These are phyloP conservation scores for Thelephora aurantiotincta DNA, from an alignment of 768 basidiomycete species.

Conservation along the genomic window DNA sequence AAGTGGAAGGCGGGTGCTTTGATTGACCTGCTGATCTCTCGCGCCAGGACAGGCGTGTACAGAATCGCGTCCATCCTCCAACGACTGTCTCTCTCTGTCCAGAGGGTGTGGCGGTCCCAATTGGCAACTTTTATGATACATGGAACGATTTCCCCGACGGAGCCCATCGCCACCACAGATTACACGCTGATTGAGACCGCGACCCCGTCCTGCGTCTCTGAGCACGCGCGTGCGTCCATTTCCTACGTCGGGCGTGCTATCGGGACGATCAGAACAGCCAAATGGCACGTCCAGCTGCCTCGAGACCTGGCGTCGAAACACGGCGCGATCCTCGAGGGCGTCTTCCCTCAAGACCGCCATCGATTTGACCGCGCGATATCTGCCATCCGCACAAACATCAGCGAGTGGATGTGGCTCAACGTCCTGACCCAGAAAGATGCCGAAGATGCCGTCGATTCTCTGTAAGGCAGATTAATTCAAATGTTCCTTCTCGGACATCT, in stretches of 20 bases:
- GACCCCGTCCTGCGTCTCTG: slow-evolving; percentile 63
- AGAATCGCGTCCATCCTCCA: slow-evolving; percentile 60
- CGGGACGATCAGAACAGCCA: slow-evolving; percentile 66
- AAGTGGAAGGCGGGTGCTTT: slow-evolving; percentile 62
- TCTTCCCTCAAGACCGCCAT: slow-evolving; percentile 64
- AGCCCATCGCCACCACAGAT: slow-evolving; percentile 52
- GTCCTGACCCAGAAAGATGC: slow-evolving; percentile 76
- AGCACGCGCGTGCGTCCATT: slow-evolving; percentile 66
- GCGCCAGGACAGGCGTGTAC: slow-evolving; percentile 68
- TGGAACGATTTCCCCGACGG: slow-evolving; percentile 44
- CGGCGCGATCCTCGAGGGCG: slow-evolving; percentile 45
- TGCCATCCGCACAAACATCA: slow-evolving; percentile 65
- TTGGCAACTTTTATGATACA: slow-evolving; percentile 74
- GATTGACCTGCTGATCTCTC: slow-evolving; percentile 62
- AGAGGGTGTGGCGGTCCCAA: slow-evolving; percentile 73
- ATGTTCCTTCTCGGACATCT: slow-evolving; percentile 2
- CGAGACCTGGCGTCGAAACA: slow-evolving; percentile 50
- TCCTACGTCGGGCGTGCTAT: slow-evolving; percentile 80
- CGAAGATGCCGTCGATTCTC: slow-evolving; percentile 68
- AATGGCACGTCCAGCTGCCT: slow-evolving; percentile 69
- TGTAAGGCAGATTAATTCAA: slow-evolving; percentile 49
- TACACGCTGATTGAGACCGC: slow-evolving; percentile 49
- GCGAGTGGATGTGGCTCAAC: slow-evolving; percentile 91
- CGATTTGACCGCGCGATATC: slow-evolving; percentile 62
- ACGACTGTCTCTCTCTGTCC: slow-evolving; percentile 59